phyloP scores from a whole-genome alignment of 2,329 filamentous ascomycete species.

The Calonectria ilicicola region DNA sequence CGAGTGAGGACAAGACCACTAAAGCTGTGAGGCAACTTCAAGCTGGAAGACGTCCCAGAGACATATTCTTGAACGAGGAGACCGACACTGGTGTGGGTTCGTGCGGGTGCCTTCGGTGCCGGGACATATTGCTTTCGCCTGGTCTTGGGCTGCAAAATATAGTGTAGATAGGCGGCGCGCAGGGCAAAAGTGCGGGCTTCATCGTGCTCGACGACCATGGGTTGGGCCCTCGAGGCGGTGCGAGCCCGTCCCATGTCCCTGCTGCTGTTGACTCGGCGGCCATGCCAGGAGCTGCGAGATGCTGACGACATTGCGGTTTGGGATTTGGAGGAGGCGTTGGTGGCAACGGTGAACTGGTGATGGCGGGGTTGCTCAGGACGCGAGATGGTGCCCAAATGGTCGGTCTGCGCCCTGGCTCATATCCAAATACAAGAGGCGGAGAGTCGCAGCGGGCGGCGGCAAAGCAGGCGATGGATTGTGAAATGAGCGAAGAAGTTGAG shows the following conservation, averaged over 20 bases:
- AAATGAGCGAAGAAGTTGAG: constrained; percentile 5
- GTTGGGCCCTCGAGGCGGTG: constrained; percentile 59
- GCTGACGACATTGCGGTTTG: constrained; percentile 61
- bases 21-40: constrained; percentile 71
- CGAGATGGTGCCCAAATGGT: constrained; percentile 45
- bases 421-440: constrained; percentile 33
- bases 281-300: constrained; percentile 61
- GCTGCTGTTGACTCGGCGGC: constrained; percentile 59
- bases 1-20: constrained; percentile 72
- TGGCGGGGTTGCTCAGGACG: constrained; percentile 42
- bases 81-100: constrained; percentile 78
- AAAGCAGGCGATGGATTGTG: constrained; percentile 17
- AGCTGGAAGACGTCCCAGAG: constrained; percentile 59
- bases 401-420: constrained; percentile 45
- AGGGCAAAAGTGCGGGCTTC: constrained; percentile 94
- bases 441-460: constrained; percentile 21
- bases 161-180: constrained; percentile 89
- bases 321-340: constrained; percentile 18
- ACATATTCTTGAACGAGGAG: constrained; percentile 91
- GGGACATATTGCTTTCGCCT: constrained; percentile 90
- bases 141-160: constrained; percentile 90
- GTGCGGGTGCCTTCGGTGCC: constrained; percentile 70
- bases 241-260: constrained; percentile 56
- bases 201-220: constrained; percentile 70
- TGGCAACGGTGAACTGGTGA: constrained; percentile 3